Evolutionary conservation across 139 green algal species (phyloP), one percentile per base, ranked within the genome.

Genomic region (Chlorella sp.): DNA sequence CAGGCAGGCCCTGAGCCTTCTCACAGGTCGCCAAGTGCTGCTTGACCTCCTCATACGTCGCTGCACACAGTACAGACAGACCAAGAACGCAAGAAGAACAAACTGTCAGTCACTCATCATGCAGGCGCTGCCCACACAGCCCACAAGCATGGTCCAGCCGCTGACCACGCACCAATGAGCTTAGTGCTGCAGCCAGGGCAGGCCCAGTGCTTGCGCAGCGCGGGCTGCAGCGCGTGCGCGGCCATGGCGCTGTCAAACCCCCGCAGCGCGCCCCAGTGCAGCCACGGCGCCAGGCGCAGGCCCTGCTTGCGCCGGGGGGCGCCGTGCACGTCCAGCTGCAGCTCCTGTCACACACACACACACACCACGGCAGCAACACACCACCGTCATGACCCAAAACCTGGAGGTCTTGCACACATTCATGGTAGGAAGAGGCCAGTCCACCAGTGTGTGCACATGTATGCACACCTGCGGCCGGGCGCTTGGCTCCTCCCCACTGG

Each of bases 231-330:
- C 1, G 80, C 68, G 33, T 85, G 80, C 0, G 74, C 59, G 4
- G 69, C 69, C 64, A 80, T 31, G 3, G 55, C 71, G 0, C 60
- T 75, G 27, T 82, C 72, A 22, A 42, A 72, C 1, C 36, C 62
- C 1, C 62, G 68, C 36, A 85, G 69, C 49, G 64, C 71, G 60
- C 75, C 79, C 35, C 55, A 79, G 27, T 61, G 34, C 30, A 85
- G 62, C 75, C 79, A 81, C 0, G 74, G 68, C 2, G 79, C 50
- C 31, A 85, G 50, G 36, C 59, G 74, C 35, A 77, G n/a, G n/a
- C 79, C 79, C 55, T 30, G 55, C 30, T 61, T 71, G 26, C 27
- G 1, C 26, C 62, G 33, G 6, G 74, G 79, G 4, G 73, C 72
- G 33, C 73, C 78, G 30, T 71, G 31, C 4, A 55, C 61, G 23